Conservation (phyloP, 2,329 filamentous ascomycete genomes). For the Fusarium haematococcum region DNA sequence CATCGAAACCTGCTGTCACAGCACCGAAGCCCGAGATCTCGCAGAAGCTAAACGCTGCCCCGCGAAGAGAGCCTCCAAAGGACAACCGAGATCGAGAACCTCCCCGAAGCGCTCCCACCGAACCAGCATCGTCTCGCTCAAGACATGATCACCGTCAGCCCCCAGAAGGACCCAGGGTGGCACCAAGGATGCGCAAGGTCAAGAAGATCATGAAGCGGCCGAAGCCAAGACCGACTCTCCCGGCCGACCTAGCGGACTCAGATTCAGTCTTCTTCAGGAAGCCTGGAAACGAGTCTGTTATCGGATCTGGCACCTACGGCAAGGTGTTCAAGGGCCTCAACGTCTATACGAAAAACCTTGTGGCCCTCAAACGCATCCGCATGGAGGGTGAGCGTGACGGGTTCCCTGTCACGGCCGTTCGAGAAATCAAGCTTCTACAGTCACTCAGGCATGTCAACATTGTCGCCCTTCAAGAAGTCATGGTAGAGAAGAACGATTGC, state of each 20-base stretch:
- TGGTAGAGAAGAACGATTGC: constrained; percentile 98
- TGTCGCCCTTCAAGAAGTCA: constrained; percentile 87
- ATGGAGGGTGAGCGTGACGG: constrained; percentile 95
- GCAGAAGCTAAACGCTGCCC: constrained; percentile 74
- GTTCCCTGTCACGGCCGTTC: constrained; percentile 89
- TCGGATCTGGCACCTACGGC: constrained; percentile 94
- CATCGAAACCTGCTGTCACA: constrained; percentile 68
- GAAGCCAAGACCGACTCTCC: constrained; percentile 77
- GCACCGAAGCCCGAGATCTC: constrained; percentile 74
- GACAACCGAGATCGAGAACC: constrained; percentile 59
- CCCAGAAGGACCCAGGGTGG: constrained; percentile 51
- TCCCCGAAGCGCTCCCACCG: constrained; percentile 63
- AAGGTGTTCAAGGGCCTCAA: constrained; percentile 96
- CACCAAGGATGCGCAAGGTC: constrained; percentile 70
- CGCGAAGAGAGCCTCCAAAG: constrained; percentile 55
- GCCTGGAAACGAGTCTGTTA: constrained; percentile 96
- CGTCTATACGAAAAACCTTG: constrained; percentile 86
- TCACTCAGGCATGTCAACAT: constrained; percentile 86
- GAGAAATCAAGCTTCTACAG: constrained; percentile 93
- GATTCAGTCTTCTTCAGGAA: constrained; percentile 95
- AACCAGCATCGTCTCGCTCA: constrained; percentile 63
- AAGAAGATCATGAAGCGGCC: constrained; percentile 76
- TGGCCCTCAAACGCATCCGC: constrained; percentile 89
- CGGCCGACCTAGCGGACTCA: constrained; percentile 78
- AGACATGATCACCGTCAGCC: constrained; percentile 50